These are phyloP conservation scores for Nakaseomyces bracarensis DNA, from an alignment of 1,139 yeast genomes.

Conservation along the genomic window DNA sequence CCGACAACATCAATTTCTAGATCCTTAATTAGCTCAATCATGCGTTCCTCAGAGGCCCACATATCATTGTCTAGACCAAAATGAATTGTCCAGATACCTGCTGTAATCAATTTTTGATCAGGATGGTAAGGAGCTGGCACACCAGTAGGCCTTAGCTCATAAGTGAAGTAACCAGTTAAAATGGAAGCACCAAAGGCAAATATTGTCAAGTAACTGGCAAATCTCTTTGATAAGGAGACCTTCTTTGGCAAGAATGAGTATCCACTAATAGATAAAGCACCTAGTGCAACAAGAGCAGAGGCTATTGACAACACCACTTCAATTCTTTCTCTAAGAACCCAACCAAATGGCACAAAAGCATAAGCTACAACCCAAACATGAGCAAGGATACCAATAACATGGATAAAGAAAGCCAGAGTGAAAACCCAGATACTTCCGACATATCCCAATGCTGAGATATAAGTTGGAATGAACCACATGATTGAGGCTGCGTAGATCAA, in stretches of 20 bases:
- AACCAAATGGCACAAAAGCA: slow-evolving; percentile 96
- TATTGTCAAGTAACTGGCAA: slow-evolving; percentile 34
- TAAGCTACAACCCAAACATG: slow-evolving; percentile 97
- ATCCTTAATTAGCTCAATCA: slow-evolving; percentile 74
- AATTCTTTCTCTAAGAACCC: slow-evolving; percentile 75
- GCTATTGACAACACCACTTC: slow-evolving; percentile 58
- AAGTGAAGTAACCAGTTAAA: slow-evolving; percentile 21
- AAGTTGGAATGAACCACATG: slow-evolving; percentile 53
- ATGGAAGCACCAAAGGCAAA: slow-evolving; percentile 33
- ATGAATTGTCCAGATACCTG: slow-evolving; percentile 98
- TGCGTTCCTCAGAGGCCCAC: slow-evolving; percentile 94
- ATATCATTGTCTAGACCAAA: slow-evolving; percentile 94
- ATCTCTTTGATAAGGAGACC: slow-evolving; percentile 13
- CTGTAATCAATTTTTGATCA: slow-evolving; percentile 67
- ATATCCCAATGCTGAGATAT: slow-evolving; percentile 51
- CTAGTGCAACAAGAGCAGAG: slow-evolving; percentile 39
- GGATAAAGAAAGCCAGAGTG: slow-evolving; percentile 48
- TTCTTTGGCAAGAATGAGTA: not conserved
- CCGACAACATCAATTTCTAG: slow-evolving; percentile 89
- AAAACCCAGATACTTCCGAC: slow-evolving; percentile 52
- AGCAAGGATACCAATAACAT: slow-evolving; percentile 55
- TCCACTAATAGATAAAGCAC: slow-evolving; percentile 21
- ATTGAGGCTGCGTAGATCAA: slow-evolving; percentile 55
- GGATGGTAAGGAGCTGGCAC: slow-evolving; percentile 71
- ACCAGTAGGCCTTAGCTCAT: slow-evolving; percentile 24